Base-by-base conservation (phyloP, 2,329 filamentous ascomycete species). In the Hortaea werneckii region DNA sequence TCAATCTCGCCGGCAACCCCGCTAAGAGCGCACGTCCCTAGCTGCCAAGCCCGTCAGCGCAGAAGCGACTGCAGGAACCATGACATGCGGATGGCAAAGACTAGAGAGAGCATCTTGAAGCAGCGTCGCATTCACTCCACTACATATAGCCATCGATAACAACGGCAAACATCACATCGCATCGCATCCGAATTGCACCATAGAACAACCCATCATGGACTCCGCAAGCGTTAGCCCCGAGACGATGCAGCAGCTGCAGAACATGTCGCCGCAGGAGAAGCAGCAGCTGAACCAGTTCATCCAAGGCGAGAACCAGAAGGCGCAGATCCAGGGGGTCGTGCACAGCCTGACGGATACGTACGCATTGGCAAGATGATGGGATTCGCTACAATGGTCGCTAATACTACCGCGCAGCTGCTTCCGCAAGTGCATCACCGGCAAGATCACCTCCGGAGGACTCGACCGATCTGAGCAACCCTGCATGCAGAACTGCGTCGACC, bases 401-500 rank as follows among this genome's bases (percentile, higher is more conserved):
- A 20, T 20, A 20, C 20, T 4, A 20, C 20, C 20, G 20, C 20
- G 20, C 59, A 78, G 85, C 50, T 98, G 92, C 78, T 98, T 89
- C 82, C 87, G 82, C 64, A 96, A 95, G 72, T 98, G 92, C 74
- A 75, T 95, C 50, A 83, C 85, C 6, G 74, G 80, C 44, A 75
- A 74, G 47, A 83, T 95, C 64, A 81, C 82, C 56, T 77, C 75
- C 50, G 78, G 80, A 28, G 78, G 80, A 58, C 73, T 98, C 55
- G 87, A 94, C 55, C 78, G 76, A 59, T 72, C 68, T 50, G 92
- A 98, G 71, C 83, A 92, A 71, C 70, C 74, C 6, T 98, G 92
- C 67, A 77, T 95, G 65, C 75, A 82, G 65, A 95, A 95, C 73
- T 98, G 92, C 62, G 88, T 96, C 46, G 86, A 95, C 60, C 77